Conservation (phyloP, 129 eudicot genomes). For the Flaveria brownii region DNA sequence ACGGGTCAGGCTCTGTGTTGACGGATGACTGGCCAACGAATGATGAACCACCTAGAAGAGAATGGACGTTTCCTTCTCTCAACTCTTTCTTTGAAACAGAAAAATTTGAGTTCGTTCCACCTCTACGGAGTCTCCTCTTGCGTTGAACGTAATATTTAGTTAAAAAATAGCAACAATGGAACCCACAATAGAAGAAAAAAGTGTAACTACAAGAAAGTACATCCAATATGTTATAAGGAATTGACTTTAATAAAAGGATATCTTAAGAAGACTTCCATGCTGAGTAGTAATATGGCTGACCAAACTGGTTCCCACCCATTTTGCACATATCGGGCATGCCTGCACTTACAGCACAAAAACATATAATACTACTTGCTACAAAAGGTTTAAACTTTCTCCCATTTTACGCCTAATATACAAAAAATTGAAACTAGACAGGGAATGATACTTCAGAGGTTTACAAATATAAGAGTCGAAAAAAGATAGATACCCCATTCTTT, state of each 20-base stretch:
- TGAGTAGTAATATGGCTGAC: slow-evolving; percentile 78
- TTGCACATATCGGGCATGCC: slow-evolving; percentile 86
- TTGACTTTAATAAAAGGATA: slow-evolving; percentile 56
- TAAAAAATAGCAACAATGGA: slow-evolving; percentile 43
- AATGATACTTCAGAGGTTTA: too few relatives aligned
- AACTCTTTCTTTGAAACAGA: slow-evolving; percentile 64
- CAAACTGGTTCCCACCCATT: slow-evolving; percentile 65
- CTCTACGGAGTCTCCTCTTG: slow-evolving; percentile 67
- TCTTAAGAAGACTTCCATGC: slow-evolving; percentile 76
- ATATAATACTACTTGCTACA: neutral
- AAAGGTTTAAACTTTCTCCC: slow-evolving; percentile 2
- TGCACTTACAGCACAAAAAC: slow-evolving; percentile 31
- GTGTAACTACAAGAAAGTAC: neutral
- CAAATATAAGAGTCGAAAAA: neutral
- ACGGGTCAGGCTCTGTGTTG: slow-evolving; percentile 64
- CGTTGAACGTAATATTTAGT: slow-evolving; percentile 71
- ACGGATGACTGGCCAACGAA: slow-evolving; percentile 31
- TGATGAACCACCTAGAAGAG: slow-evolving; percentile 66
- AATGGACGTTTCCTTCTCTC: slow-evolving; percentile 65
- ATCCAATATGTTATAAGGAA: neutral
- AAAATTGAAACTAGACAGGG: too few relatives aligned
- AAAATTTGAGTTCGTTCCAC: slow-evolving; percentile 51
- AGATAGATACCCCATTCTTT: slow-evolving; percentile 66
- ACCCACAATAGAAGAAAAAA: neutral
- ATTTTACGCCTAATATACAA: neutral